Percentiles rank a stretch among this genome's conserved stretches.
Conservation (phyloP, 805 yeast species). For the Kuraishia ogatae region DNA sequence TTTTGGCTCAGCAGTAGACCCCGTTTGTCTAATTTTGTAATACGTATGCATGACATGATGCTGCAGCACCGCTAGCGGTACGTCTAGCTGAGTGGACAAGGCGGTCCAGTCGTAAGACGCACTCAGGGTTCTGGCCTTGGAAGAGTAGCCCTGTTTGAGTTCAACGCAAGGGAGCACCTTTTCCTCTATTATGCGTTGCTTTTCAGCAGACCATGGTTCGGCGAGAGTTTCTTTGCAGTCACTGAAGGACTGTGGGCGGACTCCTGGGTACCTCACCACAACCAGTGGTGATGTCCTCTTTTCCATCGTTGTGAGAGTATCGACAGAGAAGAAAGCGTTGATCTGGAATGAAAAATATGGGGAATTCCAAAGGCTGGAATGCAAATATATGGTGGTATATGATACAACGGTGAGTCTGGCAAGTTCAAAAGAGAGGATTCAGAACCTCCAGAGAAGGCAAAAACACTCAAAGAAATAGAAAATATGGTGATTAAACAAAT, state of each 20-base stretch:
- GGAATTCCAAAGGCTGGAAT: no score
- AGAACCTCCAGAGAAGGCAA: no score
- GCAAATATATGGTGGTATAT: no score
- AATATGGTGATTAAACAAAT: no score
- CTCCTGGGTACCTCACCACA: background rate
- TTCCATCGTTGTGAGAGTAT: no score
- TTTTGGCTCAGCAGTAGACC: background rate
- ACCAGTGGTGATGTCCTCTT: background rate
- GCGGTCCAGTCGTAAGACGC: slow-evolving; percentile 1
- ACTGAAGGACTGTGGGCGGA: background rate
- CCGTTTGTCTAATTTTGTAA: background rate
- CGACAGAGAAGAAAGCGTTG: no score
- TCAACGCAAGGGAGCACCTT: background rate
- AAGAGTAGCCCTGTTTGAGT: background rate
- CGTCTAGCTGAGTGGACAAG: background rate
- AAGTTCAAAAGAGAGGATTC: no score
- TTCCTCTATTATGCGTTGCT: background rate
- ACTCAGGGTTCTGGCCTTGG: background rate
- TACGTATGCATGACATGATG: slow-evolving; percentile 1
- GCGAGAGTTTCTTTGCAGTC: background rate
- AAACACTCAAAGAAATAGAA: no score
- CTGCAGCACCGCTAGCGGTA: background rate
- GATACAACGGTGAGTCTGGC: no score
- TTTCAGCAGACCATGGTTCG: background rate
- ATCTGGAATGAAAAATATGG: no score